Evolutionary conservation across 2,329 filamentous ascomycete genomes (phyloP).

Genomic region (Verticillium klebahnii): DNA sequence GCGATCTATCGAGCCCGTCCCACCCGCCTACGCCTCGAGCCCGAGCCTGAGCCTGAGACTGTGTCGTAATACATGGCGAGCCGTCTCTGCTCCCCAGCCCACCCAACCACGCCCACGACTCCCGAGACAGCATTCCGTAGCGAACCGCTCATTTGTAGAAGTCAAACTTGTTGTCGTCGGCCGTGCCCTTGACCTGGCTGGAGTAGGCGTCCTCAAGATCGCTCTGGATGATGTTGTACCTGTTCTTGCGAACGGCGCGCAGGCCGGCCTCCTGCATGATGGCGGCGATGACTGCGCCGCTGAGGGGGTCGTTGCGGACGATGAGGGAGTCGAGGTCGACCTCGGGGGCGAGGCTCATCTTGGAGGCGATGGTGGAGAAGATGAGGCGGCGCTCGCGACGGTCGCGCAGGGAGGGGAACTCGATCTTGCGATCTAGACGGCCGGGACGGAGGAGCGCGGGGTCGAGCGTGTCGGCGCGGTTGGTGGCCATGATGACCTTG

Average conservation of each 20-base stretch:
- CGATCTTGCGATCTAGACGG: constrained; percentile 95
- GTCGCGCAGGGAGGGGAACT: constrained; percentile 93
- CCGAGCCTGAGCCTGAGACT: not conserved
- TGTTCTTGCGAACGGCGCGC: constrained; percentile 90
- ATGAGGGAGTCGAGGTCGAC: constrained; percentile 96
- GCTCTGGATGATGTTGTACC: constrained; percentile 97
- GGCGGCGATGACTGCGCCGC: constrained; percentile 91
- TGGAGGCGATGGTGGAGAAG: constrained; percentile 92
- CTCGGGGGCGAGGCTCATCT: constrained; percentile 96
- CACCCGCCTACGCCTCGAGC: not conserved
- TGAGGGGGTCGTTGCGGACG: constrained; percentile 91
- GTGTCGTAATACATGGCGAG: not conserved
- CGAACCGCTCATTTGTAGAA: constrained; percentile 69
- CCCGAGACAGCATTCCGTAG: not conserved
- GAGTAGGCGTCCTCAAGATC: constrained; percentile 97
- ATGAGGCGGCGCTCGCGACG: constrained; percentile 93
- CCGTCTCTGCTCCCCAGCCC: not conserved
- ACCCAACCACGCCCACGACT: not conserved
- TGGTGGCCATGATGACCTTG: constrained; percentile 99
- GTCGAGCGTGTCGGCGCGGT: constrained; percentile 94
- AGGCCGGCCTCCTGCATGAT: constrained; percentile 99
- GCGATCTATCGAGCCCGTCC: not conserved
- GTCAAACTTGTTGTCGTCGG: constrained; percentile 72
- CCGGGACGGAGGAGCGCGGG: constrained; percentile 91
- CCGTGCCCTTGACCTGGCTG: constrained; percentile 82